Conservation (phyloP, 1,284 basidiomycete genomes). For the Moesziomyces sp. region DNA sequence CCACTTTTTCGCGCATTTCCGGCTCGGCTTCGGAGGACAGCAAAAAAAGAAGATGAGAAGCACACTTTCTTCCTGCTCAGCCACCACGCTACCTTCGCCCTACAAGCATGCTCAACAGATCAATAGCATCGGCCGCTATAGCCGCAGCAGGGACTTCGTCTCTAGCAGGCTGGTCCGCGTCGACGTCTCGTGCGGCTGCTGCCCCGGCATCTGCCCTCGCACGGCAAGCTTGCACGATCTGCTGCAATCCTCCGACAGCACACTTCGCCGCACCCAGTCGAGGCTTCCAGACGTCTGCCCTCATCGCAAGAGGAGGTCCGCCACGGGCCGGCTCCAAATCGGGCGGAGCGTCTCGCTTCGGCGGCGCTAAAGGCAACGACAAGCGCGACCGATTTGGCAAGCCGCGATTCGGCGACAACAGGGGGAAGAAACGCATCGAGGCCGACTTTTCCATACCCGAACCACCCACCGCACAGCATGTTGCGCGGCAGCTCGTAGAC, state of each 20-base stretch:
- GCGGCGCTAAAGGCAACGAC: background rate
- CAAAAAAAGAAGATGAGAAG: background rate
- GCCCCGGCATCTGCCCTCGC: no score
- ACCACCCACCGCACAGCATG: constrained; percentile 26
- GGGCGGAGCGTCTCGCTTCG: background rate
- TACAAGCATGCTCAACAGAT: background rate
- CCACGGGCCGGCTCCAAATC: background rate
- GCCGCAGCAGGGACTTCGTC: background rate
- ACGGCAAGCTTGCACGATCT: background rate
- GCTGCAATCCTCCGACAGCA: no score
- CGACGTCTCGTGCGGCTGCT: background rate
- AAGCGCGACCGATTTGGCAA: constrained; percentile 8
- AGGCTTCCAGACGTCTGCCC: background rate
- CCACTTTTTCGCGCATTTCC: background rate
- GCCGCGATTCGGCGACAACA: constrained; percentile 1
- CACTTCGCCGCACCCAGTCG: background rate
- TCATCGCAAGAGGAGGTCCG: background rate
- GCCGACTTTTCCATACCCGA: constrained; percentile 25
- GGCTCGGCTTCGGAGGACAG: no score
- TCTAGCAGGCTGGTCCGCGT: background rate
- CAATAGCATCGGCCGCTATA: background rate
- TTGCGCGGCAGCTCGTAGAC: constrained; percentile 22
- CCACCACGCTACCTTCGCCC: background rate
- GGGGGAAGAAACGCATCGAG: background rate
- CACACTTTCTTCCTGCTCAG: background rate